phyloP scores from a whole-genome alignment of 495 filamentous ascomycete genomes.

The Podospora bellae-mahoneyi region DNA sequence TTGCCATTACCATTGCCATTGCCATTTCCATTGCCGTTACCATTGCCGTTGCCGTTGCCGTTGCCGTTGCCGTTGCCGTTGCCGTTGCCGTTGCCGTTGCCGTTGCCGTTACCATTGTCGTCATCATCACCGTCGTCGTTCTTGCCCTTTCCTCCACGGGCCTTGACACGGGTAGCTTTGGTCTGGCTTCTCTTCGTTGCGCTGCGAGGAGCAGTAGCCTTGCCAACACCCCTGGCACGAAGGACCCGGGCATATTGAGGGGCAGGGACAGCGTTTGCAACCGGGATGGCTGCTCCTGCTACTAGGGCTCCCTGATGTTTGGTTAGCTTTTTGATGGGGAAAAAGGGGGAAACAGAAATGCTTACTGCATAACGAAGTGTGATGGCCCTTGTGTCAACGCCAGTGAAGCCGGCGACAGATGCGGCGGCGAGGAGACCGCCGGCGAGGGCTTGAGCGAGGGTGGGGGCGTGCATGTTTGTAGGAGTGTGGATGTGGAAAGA shows the following conservation, averaged over 20 bases:
- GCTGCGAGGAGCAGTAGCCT: background rate
- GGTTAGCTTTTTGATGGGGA: background rate
- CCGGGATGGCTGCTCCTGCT: background rate
- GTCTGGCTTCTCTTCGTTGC: background rate
- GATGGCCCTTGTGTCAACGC: background rate
- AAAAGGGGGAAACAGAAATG: background rate
- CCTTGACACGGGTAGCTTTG: background rate
- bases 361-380: conserved; percentile 5
- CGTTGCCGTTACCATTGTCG: too few species aligned
- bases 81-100: too few species aligned
- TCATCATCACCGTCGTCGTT: background rate
- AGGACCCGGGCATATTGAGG: background rate
- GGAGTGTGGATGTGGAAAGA: background rate
- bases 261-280: background rate
- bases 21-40: background rate
- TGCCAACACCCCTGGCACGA: background rate
- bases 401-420: background rate
- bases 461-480: background rate
- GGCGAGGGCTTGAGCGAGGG: conserved; percentile 6
- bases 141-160: background rate
- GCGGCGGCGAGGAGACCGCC: background rate
- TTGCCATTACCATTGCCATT: background rate
- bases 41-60: background rate
- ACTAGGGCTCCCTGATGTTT: background rate
- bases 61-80: background rate